Base-by-base conservation (phyloP, 345 rosid species). In the Trapa incisa region DNA sequence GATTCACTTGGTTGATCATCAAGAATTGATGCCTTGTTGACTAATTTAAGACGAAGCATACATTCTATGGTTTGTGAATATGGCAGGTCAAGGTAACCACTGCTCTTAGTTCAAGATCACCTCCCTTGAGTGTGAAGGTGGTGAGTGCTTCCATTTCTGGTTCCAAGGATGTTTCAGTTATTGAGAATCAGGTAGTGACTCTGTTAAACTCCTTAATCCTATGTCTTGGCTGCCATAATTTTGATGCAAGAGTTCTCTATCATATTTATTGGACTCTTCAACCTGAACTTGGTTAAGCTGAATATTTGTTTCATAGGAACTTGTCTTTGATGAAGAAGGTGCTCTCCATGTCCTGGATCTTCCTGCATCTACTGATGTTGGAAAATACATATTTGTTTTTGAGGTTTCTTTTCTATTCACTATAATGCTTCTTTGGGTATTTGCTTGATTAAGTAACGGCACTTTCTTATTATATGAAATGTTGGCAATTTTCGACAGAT, bases 41-140 rank as follows among this genome's bases (percentile, higher is more conserved):
- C 63, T 58, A 16, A 32, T 54, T 33, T 58, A 33, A 29, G 11
- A 15, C 33, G 10, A 12, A 64, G 50, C 50, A 41, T 22, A 15
- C 29, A 3, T 16, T 64, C 15, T 41, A 22, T 64, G 67, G 1
- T 39, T 65, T 16, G 6, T 64, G 65, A 64, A 5, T 22, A n/a
- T 22, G 35, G n/a, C 83, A 95, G 99, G 96, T 91, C 73, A 84
- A 70, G 77, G 96, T 95, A 68, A 86, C 78, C 77, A 91, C 97
- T 37, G 96, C 83, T 7, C 87, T 91, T 47, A 94, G 96, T 69
- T 84, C 96, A 61, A 85, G 75, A 77, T 85, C 92, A 72, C 99
- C 99, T 65, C 79, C 93, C 64, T 77, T 91, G 74, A 80, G 79
- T 45, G 89, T 95, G 80, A 86, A 85, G 77, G 87, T 91, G 69